These are phyloP conservation scores for Globisporangium nagaii DNA, from an alignment of 352 stramenopile species.

Conservation along the genomic window DNA sequence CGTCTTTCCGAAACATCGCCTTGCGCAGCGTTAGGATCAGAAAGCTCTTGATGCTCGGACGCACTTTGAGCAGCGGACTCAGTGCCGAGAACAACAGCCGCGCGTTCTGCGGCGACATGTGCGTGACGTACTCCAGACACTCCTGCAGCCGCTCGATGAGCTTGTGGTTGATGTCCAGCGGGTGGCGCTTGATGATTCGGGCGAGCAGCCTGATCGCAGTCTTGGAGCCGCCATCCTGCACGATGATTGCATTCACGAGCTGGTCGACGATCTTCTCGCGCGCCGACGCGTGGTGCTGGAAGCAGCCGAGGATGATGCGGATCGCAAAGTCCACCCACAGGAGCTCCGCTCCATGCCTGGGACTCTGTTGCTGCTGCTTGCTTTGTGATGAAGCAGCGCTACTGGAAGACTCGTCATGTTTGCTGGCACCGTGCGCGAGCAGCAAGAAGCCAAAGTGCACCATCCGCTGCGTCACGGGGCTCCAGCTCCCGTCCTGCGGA, in stretches of 20 bases:
- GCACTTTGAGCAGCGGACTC: slow-evolving; percentile 28
- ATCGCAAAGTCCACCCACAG: slow-evolving; percentile 35
- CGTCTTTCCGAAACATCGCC: slow-evolving; percentile 57
- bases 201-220: slow-evolving; percentile 28
- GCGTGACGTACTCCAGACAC: slow-evolving; percentile 48
- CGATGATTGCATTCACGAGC: slow-evolving; percentile 41
- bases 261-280: slow-evolving; percentile 32
- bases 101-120: slow-evolving; percentile 24
- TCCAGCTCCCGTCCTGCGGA: slow-evolving; percentile 29
- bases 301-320: slow-evolving; percentile 38
- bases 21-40: slow-evolving; percentile 53
- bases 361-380: not conserved
- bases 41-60: slow-evolving; percentile 36
- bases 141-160: slow-evolving; percentile 35
- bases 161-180: slow-evolving; percentile 25
- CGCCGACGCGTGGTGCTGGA: slow-evolving; percentile 28
- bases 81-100: slow-evolving; percentile 26
- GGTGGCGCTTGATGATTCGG: slow-evolving; percentile 32
- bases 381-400: not conserved
- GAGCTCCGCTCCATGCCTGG: not conserved
- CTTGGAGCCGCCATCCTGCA: slow-evolving; percentile 21
- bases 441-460: slow-evolving; percentile 27
- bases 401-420: slow-evolving; percentile 11
- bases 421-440: slow-evolving; percentile 20
- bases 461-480: slow-evolving; percentile 24